Evolutionary conservation across 2,329 filamentous ascomycete genomes (phyloP).

Genomic region (Colletotrichum orchidophilum): DNA sequence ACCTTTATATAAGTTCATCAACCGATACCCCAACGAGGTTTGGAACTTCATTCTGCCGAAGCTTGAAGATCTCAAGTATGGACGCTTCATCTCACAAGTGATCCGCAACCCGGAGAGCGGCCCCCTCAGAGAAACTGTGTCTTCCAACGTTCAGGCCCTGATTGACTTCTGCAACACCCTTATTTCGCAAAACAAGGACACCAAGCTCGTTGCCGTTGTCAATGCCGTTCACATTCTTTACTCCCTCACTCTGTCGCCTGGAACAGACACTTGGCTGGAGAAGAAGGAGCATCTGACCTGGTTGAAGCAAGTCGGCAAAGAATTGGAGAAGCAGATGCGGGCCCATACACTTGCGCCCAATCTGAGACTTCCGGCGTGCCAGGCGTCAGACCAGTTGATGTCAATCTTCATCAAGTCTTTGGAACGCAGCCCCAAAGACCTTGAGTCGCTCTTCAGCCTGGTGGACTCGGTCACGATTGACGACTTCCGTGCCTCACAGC

Average conservation of each 20-base stretch:
- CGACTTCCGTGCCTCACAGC: conserved; percentile 80
- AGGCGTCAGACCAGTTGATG: conserved; percentile 90
- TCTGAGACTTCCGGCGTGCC: conserved; percentile 85
- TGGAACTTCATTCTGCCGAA: conserved; percentile 83
- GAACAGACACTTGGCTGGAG: conserved; percentile 76
- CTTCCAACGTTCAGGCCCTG: conserved; percentile 77
- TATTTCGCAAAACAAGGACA: conserved; percentile 73
- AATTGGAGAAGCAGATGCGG: conserved; percentile 79
- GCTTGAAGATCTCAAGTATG: conserved; percentile 86
- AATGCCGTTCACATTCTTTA: conserved; percentile 89
- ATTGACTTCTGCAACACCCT: conserved; percentile 73
- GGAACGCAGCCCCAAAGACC: conserved; percentile 75
- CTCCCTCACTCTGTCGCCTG: conserved; percentile 75
- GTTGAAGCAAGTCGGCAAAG: conserved; percentile 75
- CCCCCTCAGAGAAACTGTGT: conserved; percentile 77
- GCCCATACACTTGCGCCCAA: conserved; percentile 74
- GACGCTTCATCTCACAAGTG: conserved; percentile 90
- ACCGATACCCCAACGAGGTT: conserved; percentile 89
- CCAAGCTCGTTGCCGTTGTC: conserved; percentile 74
- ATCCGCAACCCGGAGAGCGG: conserved; percentile 79
- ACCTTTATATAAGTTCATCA: conserved; percentile 91
- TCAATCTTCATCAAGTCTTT: conserved; percentile 84
- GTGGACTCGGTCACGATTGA: conserved; percentile 86
- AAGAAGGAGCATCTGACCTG: conserved; percentile 68
- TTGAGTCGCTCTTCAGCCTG: conserved; percentile 85